Conservation (phyloP, 352 stramenopile species). For the Elongisporangium senticosum region DNA sequence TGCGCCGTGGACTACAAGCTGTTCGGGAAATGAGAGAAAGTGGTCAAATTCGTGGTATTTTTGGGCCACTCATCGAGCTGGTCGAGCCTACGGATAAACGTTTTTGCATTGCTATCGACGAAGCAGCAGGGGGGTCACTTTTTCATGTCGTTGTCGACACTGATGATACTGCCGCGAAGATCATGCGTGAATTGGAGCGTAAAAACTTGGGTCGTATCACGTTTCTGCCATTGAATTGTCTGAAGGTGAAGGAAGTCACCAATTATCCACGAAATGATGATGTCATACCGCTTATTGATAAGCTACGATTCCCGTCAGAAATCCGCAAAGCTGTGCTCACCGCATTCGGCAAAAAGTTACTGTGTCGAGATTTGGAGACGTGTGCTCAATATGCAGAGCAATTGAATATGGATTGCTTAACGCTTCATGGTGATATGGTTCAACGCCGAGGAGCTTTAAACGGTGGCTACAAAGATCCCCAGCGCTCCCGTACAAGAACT, state of each 20-base stretch:
- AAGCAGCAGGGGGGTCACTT: conserved; percentile 92
- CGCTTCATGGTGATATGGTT: conserved; percentile 97
- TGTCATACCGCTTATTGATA: conserved; percentile 77
- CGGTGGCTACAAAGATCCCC: conserved; percentile 94
- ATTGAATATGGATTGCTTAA: conserved; percentile 97
- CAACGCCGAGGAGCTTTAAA: conserved; percentile 95
- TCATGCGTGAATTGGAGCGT: conserved; percentile 94
- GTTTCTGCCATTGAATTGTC: conserved; percentile 94
- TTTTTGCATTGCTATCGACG: conserved; percentile 94
- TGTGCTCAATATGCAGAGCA: conserved; percentile 71
- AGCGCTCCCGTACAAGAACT: conserved; percentile 61
- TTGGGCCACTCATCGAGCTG: conserved; percentile 96
- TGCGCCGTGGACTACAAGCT: conserved; percentile 77
- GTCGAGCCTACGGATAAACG: conserved; percentile 83
- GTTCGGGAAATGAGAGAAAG: conserved; percentile 84
- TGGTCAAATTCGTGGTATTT: conserved; percentile 76
- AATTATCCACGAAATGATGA: conserved; percentile 78
- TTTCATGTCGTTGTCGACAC: conserved; percentile 99
- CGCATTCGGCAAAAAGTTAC: conserved; percentile 96
- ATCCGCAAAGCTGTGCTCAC: conserved; percentile 92
- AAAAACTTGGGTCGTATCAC: conserved; percentile 95
- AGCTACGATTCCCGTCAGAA: conserved; percentile 77
- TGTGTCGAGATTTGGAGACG: conserved; percentile 93
- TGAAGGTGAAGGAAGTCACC: conserved; percentile 82
- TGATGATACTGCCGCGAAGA: conserved; percentile 91